A percentile compares a stretch with the other conserved stretches of the same genome.
These are phyloP conservation scores for Podaxis carcinomalis DNA, from an alignment of 768 basidiomycete genomes.

Conservation along the genomic window DNA sequence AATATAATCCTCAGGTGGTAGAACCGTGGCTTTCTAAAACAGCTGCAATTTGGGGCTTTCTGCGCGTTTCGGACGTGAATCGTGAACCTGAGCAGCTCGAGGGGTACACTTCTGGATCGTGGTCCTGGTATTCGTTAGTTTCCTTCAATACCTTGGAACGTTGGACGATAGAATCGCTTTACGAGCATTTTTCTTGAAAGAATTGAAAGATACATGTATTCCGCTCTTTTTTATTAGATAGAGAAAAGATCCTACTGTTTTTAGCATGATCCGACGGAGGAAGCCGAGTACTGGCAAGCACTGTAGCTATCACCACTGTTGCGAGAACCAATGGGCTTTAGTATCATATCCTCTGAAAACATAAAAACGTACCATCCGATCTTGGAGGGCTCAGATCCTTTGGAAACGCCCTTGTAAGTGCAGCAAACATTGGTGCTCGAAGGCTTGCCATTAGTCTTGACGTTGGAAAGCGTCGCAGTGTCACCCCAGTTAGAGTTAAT, in stretches of 20 bases:
- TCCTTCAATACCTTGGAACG: too few relatives aligned
- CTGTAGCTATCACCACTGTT: constrained; percentile 20
- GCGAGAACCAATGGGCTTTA: neutral
- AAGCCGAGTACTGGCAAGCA: constrained; percentile 21
- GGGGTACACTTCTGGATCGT: too few relatives aligned
- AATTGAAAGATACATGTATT: too few relatives aligned
- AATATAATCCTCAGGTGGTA: too few relatives aligned
- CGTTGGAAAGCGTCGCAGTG: constrained; percentile 20
- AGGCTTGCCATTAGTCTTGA: constrained; percentile 24
- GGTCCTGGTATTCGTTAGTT: too few relatives aligned
- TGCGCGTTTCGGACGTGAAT: too few relatives aligned
- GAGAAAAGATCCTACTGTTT: neutral
- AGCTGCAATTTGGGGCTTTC: too few relatives aligned
- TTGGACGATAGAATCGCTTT: too few relatives aligned
- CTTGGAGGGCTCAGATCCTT: constrained; percentile 23
- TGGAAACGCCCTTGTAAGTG: constrained; percentile 20
- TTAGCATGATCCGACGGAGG: constrained; percentile 21
- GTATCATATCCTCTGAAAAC: neutral
- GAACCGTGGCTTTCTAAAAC: too few relatives aligned
- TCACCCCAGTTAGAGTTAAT: constrained; percentile 27
- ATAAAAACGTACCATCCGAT: constrained; percentile 22
- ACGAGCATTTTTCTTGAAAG: too few relatives aligned
- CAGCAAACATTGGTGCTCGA: constrained; percentile 22
- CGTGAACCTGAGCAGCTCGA: too few relatives aligned
- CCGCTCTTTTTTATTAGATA: neutral